These are phyloP conservation scores for Ambrosiella beaveri DNA, from an alignment of 2,329 filamentous ascomycete species.

Conservation along the genomic window DNA sequence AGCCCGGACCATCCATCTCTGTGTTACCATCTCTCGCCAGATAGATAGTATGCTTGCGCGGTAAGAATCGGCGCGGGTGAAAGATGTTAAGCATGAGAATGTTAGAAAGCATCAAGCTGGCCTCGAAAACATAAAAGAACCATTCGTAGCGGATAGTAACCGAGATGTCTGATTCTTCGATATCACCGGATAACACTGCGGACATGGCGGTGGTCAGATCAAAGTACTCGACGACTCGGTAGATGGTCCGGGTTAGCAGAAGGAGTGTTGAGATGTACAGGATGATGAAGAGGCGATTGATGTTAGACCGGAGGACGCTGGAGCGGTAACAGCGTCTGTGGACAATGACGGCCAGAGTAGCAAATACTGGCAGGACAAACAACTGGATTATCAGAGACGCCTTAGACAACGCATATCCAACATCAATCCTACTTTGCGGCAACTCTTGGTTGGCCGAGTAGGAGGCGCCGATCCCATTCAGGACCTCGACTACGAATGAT, in stretches of 20 bases:
- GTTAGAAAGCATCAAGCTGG: constrained; percentile 33
- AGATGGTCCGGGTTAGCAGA: constrained; percentile 37
- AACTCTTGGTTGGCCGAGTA: constrained; percentile 30
- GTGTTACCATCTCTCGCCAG: constrained; percentile 31
- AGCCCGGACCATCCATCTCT: constrained; percentile 32
- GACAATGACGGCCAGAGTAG: constrained; percentile 30
- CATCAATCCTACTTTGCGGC: constrained; percentile 21
- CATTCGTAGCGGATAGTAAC: constrained; percentile 38
- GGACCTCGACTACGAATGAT: constrained; percentile 29
- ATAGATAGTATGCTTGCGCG: constrained; percentile 31
- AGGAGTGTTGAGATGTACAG: constrained; percentile 34
- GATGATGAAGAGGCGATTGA: constrained; percentile 25
- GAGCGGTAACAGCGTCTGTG: constrained; percentile 27
- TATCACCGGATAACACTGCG: constrained; percentile 22
- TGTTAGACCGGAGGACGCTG: constrained; percentile 18
- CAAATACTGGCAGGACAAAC: constrained; percentile 31
- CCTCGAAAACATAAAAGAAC: constrained; percentile 44
- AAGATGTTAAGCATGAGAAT: constrained; percentile 30
- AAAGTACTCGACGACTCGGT: constrained; percentile 42
- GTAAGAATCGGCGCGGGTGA: constrained; percentile 34
- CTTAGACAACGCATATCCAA: constrained; percentile 31
- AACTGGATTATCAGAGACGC: constrained; percentile 37
- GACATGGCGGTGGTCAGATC: constrained; percentile 26
- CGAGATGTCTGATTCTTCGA: constrained; percentile 20
- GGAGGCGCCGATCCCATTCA: constrained; percentile 30